Percentiles rank a stretch among this genome's conserved stretches.
Evolutionary conservation across 2,329 filamentous ascomycete genomes (phyloP).

Genomic region (Ophiostoma ulmi): DNA sequence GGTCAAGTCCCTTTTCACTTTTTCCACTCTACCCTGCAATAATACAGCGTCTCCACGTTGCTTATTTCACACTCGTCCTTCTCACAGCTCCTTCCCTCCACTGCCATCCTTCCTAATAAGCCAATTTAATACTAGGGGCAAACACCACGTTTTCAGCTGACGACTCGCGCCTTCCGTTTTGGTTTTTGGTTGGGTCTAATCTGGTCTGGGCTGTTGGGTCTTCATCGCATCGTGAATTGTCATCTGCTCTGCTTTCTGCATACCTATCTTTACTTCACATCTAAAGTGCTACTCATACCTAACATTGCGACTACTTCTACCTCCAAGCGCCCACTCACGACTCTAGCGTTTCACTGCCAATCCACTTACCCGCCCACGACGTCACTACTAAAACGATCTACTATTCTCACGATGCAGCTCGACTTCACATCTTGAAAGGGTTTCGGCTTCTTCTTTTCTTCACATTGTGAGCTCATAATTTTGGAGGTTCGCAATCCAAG

Average conservation of each 20-base stretch:
- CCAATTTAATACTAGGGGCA: slow-evolving; percentile 14
- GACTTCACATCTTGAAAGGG: not conserved
- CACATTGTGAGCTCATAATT: not conserved
- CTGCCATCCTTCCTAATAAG: not conserved
- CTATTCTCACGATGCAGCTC: slow-evolving; percentile 1
- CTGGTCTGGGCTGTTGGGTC: slow-evolving; percentile 5
- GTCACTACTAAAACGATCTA: not conserved
- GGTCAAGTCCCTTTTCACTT: not conserved
- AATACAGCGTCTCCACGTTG: slow-evolving; percentile 14
- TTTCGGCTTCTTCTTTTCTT: not conserved
- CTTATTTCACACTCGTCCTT: not conserved
- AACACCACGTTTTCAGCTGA: slow-evolving; percentile 21
- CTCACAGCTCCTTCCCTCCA: not conserved
- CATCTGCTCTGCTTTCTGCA: not conserved
- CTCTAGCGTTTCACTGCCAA: slow-evolving; percentile 7
- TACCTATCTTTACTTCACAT: not conserved
- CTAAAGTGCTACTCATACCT: not conserved
- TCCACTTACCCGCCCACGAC: slow-evolving; percentile 12
- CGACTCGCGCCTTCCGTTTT: slow-evolving; percentile 2
- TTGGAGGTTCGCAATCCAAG: not conserved
- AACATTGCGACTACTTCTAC: not conserved
- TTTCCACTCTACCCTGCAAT: slow-evolving; percentile 2
- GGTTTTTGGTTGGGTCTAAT: not conserved
- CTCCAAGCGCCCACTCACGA: slow-evolving; percentile 3
- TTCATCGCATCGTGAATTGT: slow-evolving; percentile 14